Evolutionary conservation across 106 monocot species (phyloP), one percentile per base, ranked within the genome.

Genomic region (Platanthera guangdongensis): DNA sequence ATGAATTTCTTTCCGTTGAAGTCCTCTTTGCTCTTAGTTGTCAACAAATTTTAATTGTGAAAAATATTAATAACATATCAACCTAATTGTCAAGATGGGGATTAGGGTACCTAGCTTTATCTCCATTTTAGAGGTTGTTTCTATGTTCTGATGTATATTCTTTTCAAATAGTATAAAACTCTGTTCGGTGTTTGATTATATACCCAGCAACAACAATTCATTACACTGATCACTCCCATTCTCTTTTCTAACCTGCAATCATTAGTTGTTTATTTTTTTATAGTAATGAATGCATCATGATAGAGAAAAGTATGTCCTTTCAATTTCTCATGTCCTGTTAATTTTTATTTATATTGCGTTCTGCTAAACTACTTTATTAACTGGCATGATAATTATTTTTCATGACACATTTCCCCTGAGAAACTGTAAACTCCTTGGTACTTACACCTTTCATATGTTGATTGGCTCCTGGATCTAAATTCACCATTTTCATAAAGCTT

Each of bases 401-500:
- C 5, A 2, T 0, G 30, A 32, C 4, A 32, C 11, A 65, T 65
- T 1, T 65, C 9, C 11, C 0, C 2, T 30, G 2, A 11, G 32
- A 65, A 65, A 32, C 18, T 65, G 32, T 65, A 9, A 3, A 64
- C 11, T 64, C 28, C 15, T 57, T 57, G 15, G 0, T n/a, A 14
- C 21, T 7, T 65, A 9, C 65, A 32, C 5, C 32, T 65, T 32
- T n/a, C 65, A 48, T 48, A 46, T 72, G 18, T 4, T 72, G 4
- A 50, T 21, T 8, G 51, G 50, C 15, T 50, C 72, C 70, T 48
- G 13, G 7, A 70, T 70, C 21, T 11, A 51, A 72, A 19, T 21
- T 51, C 51, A 5, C 51, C 51, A 22, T 72, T 32, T 22, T 51
- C 46, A 50, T 77, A 57, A 88, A 99, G 99, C 99, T 99, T 82